phyloP scores from a whole-genome alignment of 768 basidiomycete genomes.

The Trametes maxima region DNA sequence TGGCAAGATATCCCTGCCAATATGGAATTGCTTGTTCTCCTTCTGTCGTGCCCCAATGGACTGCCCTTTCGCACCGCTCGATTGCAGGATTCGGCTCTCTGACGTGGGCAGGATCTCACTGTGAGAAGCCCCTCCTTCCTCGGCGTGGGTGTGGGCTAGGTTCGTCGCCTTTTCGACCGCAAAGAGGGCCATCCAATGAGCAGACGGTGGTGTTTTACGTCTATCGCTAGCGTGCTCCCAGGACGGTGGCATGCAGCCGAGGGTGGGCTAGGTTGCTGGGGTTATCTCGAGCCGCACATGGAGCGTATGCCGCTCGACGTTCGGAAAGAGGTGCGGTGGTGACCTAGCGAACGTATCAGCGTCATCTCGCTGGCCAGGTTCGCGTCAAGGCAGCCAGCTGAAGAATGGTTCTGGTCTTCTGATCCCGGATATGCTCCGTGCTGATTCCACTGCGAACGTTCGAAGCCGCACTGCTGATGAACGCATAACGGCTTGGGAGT shows the following conservation, averaged over 20 bases:
- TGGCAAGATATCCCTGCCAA: background rate
- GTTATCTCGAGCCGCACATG: no score
- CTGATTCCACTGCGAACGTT: constrained; percentile 15
- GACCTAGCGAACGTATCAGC: background rate
- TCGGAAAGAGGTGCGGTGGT: no score
- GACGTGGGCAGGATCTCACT: constrained; percentile 17
- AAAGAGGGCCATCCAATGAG: background rate
- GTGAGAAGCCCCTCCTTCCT: constrained; percentile 7
- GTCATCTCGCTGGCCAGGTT: background rate
- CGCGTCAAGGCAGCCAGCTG: background rate
- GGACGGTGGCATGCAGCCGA: background rate
- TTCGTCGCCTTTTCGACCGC: background rate
- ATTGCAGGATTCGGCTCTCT: background rate
- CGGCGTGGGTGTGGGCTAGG: background rate
- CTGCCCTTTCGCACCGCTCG: background rate
- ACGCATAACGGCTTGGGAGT: no score
- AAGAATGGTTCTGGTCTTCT: constrained; percentile 9
- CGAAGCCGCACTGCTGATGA: background rate
- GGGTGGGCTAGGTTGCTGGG: background rate
- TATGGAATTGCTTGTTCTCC: background rate
- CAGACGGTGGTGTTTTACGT: background rate
- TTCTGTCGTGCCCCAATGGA: background rate
- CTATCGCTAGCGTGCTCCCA: background rate
- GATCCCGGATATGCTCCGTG: constrained; percentile 25
- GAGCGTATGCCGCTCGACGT: no score